Evolutionary conservation across 148 eudicot species (phyloP).

Genomic region (Rhododendron vialii): DNA sequence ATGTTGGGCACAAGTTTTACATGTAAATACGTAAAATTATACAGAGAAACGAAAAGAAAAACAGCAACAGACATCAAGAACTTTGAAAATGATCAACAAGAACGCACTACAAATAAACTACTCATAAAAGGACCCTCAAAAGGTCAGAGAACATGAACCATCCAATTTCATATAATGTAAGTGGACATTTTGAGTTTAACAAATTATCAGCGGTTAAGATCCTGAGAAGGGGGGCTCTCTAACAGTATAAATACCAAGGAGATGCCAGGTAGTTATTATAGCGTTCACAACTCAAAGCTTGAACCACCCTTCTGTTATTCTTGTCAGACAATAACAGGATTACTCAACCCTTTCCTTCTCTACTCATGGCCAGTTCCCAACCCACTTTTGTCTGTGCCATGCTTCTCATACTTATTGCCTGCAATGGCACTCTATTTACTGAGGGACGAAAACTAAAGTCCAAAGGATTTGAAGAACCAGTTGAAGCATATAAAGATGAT

Average conservation of each 20-base stretch:
- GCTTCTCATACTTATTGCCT: constrained; percentile 16
- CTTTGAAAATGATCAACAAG: not conserved
- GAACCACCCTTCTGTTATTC: not conserved
- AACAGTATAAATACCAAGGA: constrained; percentile 24
- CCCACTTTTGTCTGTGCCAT: constrained; percentile 2
- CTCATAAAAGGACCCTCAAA: not conserved
- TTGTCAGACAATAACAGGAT: not conserved
- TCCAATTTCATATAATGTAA: not conserved
- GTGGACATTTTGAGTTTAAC: not conserved
- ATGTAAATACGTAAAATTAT: not conserved
- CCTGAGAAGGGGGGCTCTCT: not conserved
- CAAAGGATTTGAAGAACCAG: constrained; percentile 7
- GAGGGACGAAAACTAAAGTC: constrained; percentile 33
- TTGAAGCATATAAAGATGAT: constrained; percentile 5
- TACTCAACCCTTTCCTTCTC: not conserved
- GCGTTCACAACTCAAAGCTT: constrained; percentile 3
- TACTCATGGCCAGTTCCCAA: constrained; percentile 26
- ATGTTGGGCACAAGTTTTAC: not conserved
- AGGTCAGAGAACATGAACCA: not conserved
- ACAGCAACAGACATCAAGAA: not conserved
- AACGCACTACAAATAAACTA: not conserved
- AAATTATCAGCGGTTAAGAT: not conserved
- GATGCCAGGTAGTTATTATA: constrained; percentile 9
- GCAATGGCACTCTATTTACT: constrained; percentile 12
- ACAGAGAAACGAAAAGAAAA: not conserved